Conservation (phyloP, 208 protist species). For the Lotmaria passim region DNA sequence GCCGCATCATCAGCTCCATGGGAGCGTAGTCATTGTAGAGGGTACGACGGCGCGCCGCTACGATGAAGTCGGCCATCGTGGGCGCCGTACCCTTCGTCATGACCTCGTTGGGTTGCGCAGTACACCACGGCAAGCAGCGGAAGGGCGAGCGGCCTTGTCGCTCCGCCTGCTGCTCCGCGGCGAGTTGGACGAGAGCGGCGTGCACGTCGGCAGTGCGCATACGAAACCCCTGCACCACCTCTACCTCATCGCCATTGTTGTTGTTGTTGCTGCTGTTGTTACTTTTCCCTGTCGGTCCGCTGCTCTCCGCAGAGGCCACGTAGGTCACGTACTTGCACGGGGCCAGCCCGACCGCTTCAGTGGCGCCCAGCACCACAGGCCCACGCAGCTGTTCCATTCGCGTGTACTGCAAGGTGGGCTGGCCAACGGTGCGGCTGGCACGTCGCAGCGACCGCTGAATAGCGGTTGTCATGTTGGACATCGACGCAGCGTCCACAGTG, state of each 20-base stretch:
- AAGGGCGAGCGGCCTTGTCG: constrained; percentile 9
- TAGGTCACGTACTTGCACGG: constrained; percentile 65
- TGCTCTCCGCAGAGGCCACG: constrained; percentile 42
- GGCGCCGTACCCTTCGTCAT: constrained; percentile 17
- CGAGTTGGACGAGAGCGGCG: constrained; percentile 57
- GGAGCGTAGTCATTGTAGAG: constrained; percentile 72
- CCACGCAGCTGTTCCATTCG: constrained; percentile 65
- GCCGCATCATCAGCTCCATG: constrained; percentile 81
- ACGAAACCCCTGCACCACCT: constrained; percentile 61
- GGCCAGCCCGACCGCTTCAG: constrained; percentile 73
- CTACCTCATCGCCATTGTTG: constrained; percentile 17
- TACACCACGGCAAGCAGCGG: constrained; percentile 31
- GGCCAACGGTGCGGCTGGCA: constrained; percentile 72
- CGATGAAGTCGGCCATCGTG: constrained; percentile 54
- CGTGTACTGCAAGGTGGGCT: constrained; percentile 69
- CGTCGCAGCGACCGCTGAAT: constrained; percentile 70
- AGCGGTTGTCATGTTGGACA: constrained; percentile 71
- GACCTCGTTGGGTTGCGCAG: constrained; percentile 16
- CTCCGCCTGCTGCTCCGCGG: constrained; percentile 20
- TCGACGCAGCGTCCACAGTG: constrained; percentile 52
- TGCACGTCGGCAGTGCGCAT: constrained; percentile 77
- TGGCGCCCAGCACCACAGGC: constrained; percentile 66
- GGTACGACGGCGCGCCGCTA: constrained; percentile 53
- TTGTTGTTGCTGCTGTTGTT: constrained; percentile 12
- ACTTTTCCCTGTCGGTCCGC: constrained; percentile 6